phyloP scores from a whole-genome alignment of 495 filamentous ascomycete species.

The Aspergillus avenaceus region DNA sequence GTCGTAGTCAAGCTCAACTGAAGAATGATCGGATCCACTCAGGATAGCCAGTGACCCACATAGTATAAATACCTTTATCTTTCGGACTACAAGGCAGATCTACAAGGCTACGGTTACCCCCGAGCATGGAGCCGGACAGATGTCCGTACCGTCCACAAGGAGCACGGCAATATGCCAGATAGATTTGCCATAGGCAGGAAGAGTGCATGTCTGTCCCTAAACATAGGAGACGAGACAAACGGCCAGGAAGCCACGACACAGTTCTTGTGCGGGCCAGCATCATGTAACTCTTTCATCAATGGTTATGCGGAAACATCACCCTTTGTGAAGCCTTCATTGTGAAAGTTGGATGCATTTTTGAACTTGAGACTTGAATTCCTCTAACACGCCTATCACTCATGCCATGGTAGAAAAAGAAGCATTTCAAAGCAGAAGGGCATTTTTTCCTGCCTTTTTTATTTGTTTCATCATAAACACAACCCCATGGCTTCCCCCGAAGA shows the following conservation, averaged over 20 bases:
- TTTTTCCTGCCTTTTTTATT: constrained; percentile 25
- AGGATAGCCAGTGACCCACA: background rate
- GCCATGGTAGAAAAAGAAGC: constrained; percentile 36
- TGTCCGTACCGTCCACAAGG: constrained; percentile 1
- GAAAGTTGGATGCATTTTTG: constrained; percentile 39
- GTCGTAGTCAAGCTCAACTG: no score
- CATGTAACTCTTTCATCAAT: constrained; percentile 39
- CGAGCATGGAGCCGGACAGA: background rate
- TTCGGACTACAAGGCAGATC: background rate
- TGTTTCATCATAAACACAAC: constrained; percentile 40
- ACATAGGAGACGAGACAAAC: background rate
- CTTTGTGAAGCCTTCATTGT: constrained; percentile 48
- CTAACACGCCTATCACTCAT: constrained; percentile 45
- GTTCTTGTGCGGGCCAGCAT: constrained; percentile 9
- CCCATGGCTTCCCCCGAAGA: constrained; percentile 19
- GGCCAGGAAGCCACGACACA: constrained; percentile 3
- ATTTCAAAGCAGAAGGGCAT: constrained; percentile 23
- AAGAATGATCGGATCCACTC: no score
- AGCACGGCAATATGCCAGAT: background rate
- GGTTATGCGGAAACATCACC: constrained; percentile 48
- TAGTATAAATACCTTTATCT: background rate
- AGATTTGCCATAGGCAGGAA: background rate
- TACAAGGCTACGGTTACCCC: background rate
- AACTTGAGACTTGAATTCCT: constrained; percentile 40
- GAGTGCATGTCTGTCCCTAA: background rate